phyloP scores from a whole-genome alignment of 768 basidiomycete species.

The Tulasnella sp. region DNA sequence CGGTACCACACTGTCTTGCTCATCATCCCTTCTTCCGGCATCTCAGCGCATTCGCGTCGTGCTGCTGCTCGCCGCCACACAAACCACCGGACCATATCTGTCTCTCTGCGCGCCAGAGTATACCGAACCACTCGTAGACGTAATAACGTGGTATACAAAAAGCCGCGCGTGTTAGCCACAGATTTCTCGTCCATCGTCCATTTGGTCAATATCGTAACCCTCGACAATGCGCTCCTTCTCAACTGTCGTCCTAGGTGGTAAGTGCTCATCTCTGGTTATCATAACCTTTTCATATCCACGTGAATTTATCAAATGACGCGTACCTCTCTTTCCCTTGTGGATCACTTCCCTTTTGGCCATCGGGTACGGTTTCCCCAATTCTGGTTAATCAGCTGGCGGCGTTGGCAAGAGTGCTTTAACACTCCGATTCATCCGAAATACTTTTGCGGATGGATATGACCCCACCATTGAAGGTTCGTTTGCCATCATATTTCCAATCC shows the following conservation, averaged over 20 bases:
- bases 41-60: too few relatives aligned
- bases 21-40: too few relatives aligned
- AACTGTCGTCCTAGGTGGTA: constrained; percentile 12
- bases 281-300: neutral
- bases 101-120: too few relatives aligned
- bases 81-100: too few relatives aligned
- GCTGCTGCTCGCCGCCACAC: too few relatives aligned
- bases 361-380: neutral
- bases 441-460: constrained; percentile 16
- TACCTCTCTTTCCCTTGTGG: neutral
- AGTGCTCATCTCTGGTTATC: neutral
- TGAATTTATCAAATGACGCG: too few relatives aligned
- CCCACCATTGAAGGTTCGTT: constrained; percentile 17
- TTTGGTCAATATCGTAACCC: too few relatives aligned
- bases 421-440: constrained; percentile 13
- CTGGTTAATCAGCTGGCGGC: constrained; percentile 10
- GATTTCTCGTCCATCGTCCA: too few relatives aligned
- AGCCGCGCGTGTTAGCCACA: too few relatives aligned
- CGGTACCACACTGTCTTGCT: too few relatives aligned
- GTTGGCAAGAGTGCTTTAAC: constrained; percentile 17
- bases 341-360: neutral
- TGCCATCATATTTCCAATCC: neutral
- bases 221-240: constrained; percentile 6
- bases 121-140: too few relatives aligned
- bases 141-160: too few relatives aligned